Evolutionary conservation across 768 basidiomycete genomes (phyloP).

Genomic region (Sutorius australiensis): DNA sequence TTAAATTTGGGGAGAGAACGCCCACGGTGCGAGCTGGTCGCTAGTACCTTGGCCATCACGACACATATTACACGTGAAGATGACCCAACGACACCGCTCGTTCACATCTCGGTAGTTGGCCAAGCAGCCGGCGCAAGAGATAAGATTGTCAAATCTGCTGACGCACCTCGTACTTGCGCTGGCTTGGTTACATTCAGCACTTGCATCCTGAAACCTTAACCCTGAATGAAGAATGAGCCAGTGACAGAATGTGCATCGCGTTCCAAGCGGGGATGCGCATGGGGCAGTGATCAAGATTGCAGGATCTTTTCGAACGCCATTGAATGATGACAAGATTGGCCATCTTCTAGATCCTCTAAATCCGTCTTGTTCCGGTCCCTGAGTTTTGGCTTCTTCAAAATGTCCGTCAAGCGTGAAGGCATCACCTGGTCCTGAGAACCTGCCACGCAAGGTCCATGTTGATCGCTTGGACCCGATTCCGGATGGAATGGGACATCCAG

Average conservation of each 20-base stretch:
- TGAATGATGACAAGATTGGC: conserved; percentile 21
- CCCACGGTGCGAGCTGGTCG: conserved; percentile 26
- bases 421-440: conserved; percentile 11
- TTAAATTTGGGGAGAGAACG: conserved; percentile 22
- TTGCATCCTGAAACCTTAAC: conserved; percentile 15
- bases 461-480: conserved; percentile 4
- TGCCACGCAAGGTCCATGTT: conserved; percentile 1
- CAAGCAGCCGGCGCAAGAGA: conserved; percentile 10
- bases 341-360: conserved; percentile 11
- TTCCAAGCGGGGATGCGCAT: conserved; percentile 1
- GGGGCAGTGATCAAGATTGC: conserved; percentile 17
- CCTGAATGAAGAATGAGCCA: conserved; percentile 13
- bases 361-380: conserved; percentile 12
- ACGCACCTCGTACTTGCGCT: conserved; percentile 7
- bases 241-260: neutral
- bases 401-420: neutral
- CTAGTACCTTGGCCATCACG: conserved; percentile 28
- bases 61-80: conserved; percentile 30
- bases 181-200: conserved; percentile 18
- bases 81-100: conserved; percentile 30
- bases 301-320: conserved; percentile 16
- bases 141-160: conserved; percentile 22
- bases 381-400: conserved; percentile 3
- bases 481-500: neutral
- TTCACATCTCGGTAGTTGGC: conserved; percentile 22